These are phyloP conservation scores for Volutella citrinella DNA, from an alignment of 2,329 filamentous ascomycete genomes.

Conservation along the genomic window DNA sequence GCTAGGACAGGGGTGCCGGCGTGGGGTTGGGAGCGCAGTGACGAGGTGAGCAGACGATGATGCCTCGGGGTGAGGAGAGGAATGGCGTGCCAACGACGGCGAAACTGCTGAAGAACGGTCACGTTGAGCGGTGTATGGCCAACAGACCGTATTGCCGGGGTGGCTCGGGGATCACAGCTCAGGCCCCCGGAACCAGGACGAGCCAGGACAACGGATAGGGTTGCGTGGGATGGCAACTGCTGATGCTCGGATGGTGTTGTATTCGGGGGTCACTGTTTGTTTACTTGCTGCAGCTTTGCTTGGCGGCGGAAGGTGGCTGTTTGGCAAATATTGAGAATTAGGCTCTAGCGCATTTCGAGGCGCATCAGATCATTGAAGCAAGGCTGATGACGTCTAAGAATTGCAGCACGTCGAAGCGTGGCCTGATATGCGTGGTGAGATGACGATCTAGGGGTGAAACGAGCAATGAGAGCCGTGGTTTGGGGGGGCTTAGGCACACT, in stretches of 20 bases:
- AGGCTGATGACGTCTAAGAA: no score
- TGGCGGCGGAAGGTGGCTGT: neutral
- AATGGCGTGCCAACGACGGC: constrained; percentile 20
- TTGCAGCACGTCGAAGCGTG: no score
- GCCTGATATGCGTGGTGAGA: no score
- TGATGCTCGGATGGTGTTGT: constrained; percentile 11
- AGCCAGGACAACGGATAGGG: constrained; percentile 8
- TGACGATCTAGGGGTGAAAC: no score
- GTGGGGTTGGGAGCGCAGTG: constrained; percentile 22
- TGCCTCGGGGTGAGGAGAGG: constrained; percentile 25
- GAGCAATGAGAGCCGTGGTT: no score
- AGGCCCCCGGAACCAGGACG: constrained; percentile 10
- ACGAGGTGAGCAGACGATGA: constrained; percentile 26
- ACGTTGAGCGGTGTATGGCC: constrained; percentile 21
- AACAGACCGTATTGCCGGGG: constrained; percentile 15
- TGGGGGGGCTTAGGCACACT: no score
- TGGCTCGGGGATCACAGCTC: constrained; percentile 10
- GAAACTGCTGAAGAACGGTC: constrained; percentile 12
- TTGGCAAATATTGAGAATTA: no score
- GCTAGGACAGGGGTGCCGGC: constrained; percentile 10
- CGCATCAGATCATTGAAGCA: no score
- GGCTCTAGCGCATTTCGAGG: no score
- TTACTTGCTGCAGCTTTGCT: neutral
- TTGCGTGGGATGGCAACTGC: constrained; percentile 12
- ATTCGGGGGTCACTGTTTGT: neutral